Percentiles rank a stretch among this genome's conserved stretches.
Evolutionary conservation across 306 rosid genomes (phyloP).

Genomic region (Dalbergia cochinchinensis): DNA sequence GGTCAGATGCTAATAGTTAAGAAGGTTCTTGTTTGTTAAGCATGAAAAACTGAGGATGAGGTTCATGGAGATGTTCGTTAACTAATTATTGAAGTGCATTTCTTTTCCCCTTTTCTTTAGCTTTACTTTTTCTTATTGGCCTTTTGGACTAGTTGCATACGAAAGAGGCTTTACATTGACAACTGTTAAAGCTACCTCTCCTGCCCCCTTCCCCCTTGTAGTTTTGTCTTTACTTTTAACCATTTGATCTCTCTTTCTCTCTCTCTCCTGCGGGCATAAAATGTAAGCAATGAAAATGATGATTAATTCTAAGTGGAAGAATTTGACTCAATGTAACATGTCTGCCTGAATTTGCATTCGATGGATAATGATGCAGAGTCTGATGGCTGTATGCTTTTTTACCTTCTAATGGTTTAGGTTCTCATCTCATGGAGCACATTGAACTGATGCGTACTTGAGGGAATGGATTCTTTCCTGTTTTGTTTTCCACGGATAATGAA

Average conservation of each 20-base stretch:
- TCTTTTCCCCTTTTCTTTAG: conserved; percentile 9
- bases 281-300: conserved; percentile 16
- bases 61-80: conserved; percentile 34
- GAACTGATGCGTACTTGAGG: conserved; percentile 34
- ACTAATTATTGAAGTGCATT: conserved; percentile 26
- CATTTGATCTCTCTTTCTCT: conserved; percentile 5
- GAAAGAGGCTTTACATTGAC: conserved; percentile 26
- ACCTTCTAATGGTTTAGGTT: conserved; percentile 39
- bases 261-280: conserved; percentile 2
- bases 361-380: conserved; percentile 43
- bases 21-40: conserved; percentile 37
- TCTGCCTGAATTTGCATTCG: conserved; percentile 32
- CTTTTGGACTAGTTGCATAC: conserved; percentile 31
- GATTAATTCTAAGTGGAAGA: conserved; percentile 26
- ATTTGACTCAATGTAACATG: conserved; percentile 5
- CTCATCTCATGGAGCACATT: conserved; percentile 25
- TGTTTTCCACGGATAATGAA: conserved; percentile 21
- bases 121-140: conserved; percentile 29
- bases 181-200: conserved; percentile 18
- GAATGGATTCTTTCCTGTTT: conserved; percentile 28
- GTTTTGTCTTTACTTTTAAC: conserved; percentile 38
- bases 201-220: conserved; percentile 32
- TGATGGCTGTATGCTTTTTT: conserved; percentile 33
- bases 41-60: conserved; percentile 13
- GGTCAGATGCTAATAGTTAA: conserved; percentile 13